Evolutionary conservation across 2,329 filamentous ascomycete genomes (phyloP), one percentile per base, ranked within the genome.

Genomic region (Exophiala xenobiotica): DNA sequence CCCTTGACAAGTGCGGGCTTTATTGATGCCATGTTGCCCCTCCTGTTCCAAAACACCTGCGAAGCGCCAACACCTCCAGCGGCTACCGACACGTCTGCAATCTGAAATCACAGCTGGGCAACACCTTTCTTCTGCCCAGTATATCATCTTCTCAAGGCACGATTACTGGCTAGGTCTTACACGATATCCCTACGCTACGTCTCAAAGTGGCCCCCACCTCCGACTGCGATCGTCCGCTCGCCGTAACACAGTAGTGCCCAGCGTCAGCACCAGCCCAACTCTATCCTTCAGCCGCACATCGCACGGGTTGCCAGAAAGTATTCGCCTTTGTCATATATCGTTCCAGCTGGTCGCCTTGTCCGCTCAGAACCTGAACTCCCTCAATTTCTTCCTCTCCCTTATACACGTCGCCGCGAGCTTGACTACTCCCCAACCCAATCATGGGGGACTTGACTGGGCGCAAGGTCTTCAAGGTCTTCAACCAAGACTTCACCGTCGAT

Each of bases 401-500:
- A 22, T 48, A 33, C 19, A 23, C 22, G 20, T 33, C 12, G 16
- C 39, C 35, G 35, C 29, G 14, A 27, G 40, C 22, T 12, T 7
- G 12, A 23, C 16, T 29, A 26, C 16, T 38, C 35, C 27, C 27
- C 27, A 43, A 37, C 23, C 35, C 49, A 52, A 68, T 51, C 65
- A 85, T 85, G 81, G 71, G 76, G 61, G 80, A 84, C 64, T 71
- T 84, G 56, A 74, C 76, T 58, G 84, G 84, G 68, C 86, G 90
- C 74, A 96, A 96, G 81, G 83, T 92, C 73, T 96, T 96, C 81
- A 96, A 95, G 85, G 91, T 99, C 71, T 99, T 99, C 77, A 96
- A 96, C 79, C 93, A 99, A 70, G 93, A 99, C 77, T 99, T 99
- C 70, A 85, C 96, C 64, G 93, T 97, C 67, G 93, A 97, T 70